These are phyloP conservation scores for Nakazawaea anatomiae DNA, from an alignment of 805 yeast genomes.

Conservation along the genomic window DNA sequence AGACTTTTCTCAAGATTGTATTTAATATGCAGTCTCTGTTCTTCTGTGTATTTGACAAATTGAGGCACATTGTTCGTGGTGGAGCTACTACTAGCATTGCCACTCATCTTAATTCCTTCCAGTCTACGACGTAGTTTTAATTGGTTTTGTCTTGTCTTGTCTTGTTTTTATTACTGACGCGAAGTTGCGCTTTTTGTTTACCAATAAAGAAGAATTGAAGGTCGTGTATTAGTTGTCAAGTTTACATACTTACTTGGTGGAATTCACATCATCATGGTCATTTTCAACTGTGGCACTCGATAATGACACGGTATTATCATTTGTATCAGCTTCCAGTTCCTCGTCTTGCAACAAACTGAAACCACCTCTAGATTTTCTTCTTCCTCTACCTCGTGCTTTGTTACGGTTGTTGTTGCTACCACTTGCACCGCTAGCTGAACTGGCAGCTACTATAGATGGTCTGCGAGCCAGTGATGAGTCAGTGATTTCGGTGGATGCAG, in stretches of 20 bases:
- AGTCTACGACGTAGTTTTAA: too few relatives aligned
- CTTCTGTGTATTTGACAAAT: constrained; percentile 15
- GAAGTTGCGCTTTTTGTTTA: too few relatives aligned
- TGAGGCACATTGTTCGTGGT: background rate
- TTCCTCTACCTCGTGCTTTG: constrained; percentile 9
- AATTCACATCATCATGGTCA: background rate
- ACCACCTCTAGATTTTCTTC: constrained; percentile 10
- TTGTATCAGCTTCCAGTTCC: constrained; percentile 10
- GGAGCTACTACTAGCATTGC: background rate
- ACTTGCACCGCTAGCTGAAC: too few relatives aligned
- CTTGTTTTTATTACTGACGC: too few relatives aligned
- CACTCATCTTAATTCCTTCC: background rate
- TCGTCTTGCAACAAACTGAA: constrained; percentile 3
- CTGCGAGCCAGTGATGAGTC: background rate
- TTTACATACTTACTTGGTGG: background rate
- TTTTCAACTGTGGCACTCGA: background rate
- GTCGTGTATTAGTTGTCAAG: background rate
- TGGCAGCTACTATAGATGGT: background rate
- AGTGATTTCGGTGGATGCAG: background rate
- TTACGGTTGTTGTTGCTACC: background rate
- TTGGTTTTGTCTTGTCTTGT: too few relatives aligned
- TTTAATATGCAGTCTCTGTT: constrained; percentile 20
- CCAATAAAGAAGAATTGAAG: background rate
- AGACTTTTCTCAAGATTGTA: constrained; percentile 32
- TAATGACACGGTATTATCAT: background rate